phyloP scores from a whole-genome alignment of 1,139 yeast species.

The Taphrina pruni region DNA sequence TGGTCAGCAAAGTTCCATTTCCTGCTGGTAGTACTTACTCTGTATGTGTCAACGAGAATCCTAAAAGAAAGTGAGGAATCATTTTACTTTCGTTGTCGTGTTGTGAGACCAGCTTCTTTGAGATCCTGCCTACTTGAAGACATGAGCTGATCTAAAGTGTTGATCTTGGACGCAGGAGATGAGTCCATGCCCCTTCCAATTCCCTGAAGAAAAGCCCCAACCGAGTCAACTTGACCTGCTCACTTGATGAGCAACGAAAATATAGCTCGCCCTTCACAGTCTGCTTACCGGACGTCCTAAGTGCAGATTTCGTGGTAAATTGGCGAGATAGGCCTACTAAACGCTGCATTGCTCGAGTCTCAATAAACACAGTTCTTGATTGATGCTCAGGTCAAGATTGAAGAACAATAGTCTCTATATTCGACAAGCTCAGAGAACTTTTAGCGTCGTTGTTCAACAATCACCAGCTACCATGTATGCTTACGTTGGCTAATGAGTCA shows the following conservation, averaged over 20 bases:
- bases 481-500: no score
- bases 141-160: constrained; percentile 36
- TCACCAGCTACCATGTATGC: no score
- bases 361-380: no score
- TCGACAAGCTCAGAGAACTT: no score
- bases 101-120: constrained; percentile 32
- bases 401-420: no score
- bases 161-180: constrained; percentile 18
- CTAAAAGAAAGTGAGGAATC: neutral
- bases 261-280: neutral
- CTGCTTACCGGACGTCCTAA: neutral
- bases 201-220: constrained; percentile 18
- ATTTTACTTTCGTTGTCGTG: constrained; percentile 26
- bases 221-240: neutral
- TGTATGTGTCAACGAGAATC: neutral
- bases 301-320: neutral
- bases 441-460: no score
- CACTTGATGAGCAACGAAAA: no score
- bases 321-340: neutral
- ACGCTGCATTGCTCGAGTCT: no score
- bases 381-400: no score
- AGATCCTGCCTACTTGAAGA: constrained; percentile 21
- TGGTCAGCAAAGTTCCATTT: neutral
- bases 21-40: neutral
- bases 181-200: constrained; percentile 32